Evolutionary conservation across 106 monocot species (phyloP), one percentile per base, ranked within the genome.

Genomic region (Dendrobium catenatum): DNA sequence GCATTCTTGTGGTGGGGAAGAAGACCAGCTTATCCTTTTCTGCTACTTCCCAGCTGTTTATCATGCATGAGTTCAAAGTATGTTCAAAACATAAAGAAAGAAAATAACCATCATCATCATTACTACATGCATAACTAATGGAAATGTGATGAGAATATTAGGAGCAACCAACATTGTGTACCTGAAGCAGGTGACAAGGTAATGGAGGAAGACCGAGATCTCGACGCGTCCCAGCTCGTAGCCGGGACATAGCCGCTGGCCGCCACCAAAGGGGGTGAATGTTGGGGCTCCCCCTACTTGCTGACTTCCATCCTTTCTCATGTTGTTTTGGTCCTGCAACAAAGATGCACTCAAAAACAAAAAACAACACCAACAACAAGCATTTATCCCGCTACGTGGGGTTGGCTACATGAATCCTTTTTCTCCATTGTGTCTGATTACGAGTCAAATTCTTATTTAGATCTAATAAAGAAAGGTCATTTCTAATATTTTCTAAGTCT

Each of bases 231-330:
- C 92, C 15, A 97, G 90, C 84, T 97, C 97, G 46, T 89, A 97
- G 26, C 94, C 97, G 0, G 97, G 97, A 59, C 97, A 97, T 41
- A 97, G 68, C 22, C 97, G 85, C 26, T 89, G 81, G 3, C 97
- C 97, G 0, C 97, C 97, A 6, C 97, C 97, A 42, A 97, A 97
- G 56, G 93, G 91, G 67, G 87, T 87, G 55, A 92, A 96, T 0
- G 84, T 47, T 20, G 80, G 82, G 2, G 88, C 89, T 18, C 77
- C 82, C 8, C 74, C 79, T 51, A 54, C 78, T 42, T 88, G 86
- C 29, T 83, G 88, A 33, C 72, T 33, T 1, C 56, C 79, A 20
- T 84, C 78, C 15, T 85, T 86, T 31, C 18, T 83, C 13, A 1
- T 49, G 48, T 49, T 76, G 76, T 49, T 49, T 18, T 76, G 46